Percentiles rank a stretch among this genome's conserved stretches.
These are phyloP conservation scores for Pezicula neosporulosa DNA, from an alignment of 2,329 filamentous ascomycete genomes.

Conservation along the genomic window DNA sequence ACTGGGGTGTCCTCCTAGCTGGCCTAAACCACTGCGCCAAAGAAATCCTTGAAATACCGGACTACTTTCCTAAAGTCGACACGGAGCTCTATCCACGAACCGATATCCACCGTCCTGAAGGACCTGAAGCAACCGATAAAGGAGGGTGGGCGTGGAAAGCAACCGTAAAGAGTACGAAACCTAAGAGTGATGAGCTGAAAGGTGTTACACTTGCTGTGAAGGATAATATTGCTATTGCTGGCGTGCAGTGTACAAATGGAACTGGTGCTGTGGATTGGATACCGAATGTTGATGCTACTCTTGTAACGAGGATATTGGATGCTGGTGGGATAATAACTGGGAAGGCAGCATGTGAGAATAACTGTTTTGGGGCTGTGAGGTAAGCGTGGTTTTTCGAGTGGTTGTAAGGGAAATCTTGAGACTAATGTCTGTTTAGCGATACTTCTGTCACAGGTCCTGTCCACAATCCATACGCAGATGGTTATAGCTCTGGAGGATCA, in stretches of 20 bases:
- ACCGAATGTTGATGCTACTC: conserved; percentile 18
- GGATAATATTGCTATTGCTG: conserved; percentile 21
- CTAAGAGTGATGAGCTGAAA: conserved; percentile 10
- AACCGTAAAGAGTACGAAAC: conserved; percentile 34
- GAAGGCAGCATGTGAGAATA: conserved; percentile 23
- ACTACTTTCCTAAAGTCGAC: conserved; percentile 18
- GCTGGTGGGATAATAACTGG: conserved; percentile 17
- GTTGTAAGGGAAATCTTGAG: neutral
- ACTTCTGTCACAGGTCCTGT: conserved; percentile 19
- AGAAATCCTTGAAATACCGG: conserved; percentile 14
- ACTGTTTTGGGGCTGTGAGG: conserved; percentile 22
- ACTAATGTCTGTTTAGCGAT: conserved; percentile 8
- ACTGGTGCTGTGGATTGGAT: conserved; percentile 17
- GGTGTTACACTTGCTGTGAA: conserved; percentile 19
- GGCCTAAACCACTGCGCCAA: conserved; percentile 20
- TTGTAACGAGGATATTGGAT: conserved; percentile 19
- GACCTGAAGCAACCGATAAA: conserved; percentile 11
- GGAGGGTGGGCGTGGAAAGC: conserved; percentile 39
- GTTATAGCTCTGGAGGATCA: conserved; percentile 47
- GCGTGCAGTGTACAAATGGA: conserved; percentile 20
- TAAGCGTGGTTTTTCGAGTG: conserved; percentile 1
- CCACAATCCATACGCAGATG: conserved; percentile 40
- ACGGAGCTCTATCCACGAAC: conserved; percentile 18
- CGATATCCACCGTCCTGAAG: conserved; percentile 13
- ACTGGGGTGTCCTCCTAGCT: conserved; percentile 16